Evolutionary conservation across 345 rosid species (phyloP).

Genomic region (Psidium guajava): DNA sequence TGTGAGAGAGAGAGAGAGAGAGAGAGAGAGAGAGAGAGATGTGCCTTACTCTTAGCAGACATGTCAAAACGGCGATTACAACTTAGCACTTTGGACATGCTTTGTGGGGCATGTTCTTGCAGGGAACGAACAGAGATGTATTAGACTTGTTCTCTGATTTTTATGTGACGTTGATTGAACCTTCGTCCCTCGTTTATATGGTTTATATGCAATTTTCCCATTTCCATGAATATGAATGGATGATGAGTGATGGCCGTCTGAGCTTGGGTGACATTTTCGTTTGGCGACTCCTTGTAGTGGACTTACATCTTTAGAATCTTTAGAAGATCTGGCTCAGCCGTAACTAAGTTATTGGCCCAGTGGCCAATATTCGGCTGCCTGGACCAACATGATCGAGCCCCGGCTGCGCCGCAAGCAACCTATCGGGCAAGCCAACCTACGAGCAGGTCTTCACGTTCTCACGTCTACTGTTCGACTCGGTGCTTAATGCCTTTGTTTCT

Average conservation of each 20-base stretch:
- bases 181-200: not conserved
- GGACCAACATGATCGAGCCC: not conserved
- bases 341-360: not conserved
- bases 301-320: not conserved
- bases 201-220: not conserved
- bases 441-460: not conserved
- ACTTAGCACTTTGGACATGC: not conserved
- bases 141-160: not conserved
- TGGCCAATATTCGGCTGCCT: not conserved
- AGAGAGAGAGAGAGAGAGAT: not conserved
- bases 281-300: not conserved
- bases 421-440: not conserved
- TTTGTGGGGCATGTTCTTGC: not conserved
- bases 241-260: not conserved
- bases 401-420: not conserved
- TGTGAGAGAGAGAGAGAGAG: too few relatives aligned
- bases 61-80: not conserved
- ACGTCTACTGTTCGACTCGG: not conserved
- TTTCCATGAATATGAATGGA: not conserved
- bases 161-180: not conserved
- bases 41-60: not conserved
- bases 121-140: not conserved
- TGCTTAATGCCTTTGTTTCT: not conserved
- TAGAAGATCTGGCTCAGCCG: not conserved
- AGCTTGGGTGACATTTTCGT: not conserved